Conservation (phyloP, 805 yeast genomes). For the Cyberlindnera samutprakarnensis region DNA sequence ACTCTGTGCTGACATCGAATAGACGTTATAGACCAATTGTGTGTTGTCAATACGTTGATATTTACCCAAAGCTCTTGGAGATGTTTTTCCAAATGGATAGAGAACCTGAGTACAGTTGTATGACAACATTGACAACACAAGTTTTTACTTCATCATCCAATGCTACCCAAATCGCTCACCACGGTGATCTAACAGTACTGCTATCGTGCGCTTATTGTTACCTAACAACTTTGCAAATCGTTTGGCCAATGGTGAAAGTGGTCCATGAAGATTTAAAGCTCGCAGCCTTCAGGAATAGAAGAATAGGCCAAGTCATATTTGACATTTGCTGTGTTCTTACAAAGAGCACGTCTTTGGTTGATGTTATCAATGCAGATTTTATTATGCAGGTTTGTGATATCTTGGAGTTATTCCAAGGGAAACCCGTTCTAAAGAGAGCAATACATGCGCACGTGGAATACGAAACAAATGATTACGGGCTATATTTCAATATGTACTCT, state of each 20-base stretch:
- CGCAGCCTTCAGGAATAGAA: constrained; percentile 48
- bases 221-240: constrained; percentile 45
- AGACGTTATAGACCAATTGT: constrained; percentile 47
- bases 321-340: constrained; percentile 75
- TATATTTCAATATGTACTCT: constrained; percentile 35
- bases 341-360: constrained; percentile 50
- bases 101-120: constrained; percentile 73
- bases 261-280: constrained; percentile 13
- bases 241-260: constrained; percentile 35
- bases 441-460: constrained; percentile 80
- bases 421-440: constrained; percentile 69
- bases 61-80: constrained; percentile 70
- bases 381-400: constrained; percentile 59
- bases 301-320: constrained; percentile 71
- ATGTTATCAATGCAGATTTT: constrained; percentile 37
- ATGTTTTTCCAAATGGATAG: constrained; percentile 62
- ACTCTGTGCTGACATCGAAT: constrained; percentile 57
- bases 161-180: constrained; percentile 53
- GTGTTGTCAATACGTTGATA: constrained; percentile 74
- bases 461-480: constrained; percentile 64
- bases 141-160: constrained; percentile 72
- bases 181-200: constrained; percentile 58
- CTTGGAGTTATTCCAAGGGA: constrained; percentile 65
- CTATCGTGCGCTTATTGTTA: constrained; percentile 57
- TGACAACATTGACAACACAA: constrained; percentile 69